Base-by-base conservation (phyloP, 208 protist species). In the Leishmania guyanensis region DNA sequence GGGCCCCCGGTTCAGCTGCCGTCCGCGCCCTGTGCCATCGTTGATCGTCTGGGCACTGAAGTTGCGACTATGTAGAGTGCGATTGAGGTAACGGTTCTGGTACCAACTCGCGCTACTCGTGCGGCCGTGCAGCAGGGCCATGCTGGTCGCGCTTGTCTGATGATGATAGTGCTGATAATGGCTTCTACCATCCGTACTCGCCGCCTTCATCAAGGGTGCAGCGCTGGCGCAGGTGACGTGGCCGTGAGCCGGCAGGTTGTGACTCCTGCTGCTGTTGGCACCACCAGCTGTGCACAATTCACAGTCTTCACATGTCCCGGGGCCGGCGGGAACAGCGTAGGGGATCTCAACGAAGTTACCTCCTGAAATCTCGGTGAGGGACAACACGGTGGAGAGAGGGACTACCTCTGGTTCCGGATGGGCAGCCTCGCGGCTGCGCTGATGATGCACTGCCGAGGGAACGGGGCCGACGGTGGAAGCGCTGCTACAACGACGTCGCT, bases 41-140 rank as follows among this genome's bases (percentile, higher is more conserved):
- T 64, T 60, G 79, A 70, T 46, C 48, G 53, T 17, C 69, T 72
- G 65, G 70, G 82, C 43, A 54, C 81, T 76, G 39, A 78, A 72
- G 69, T 86, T 83, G 58, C 80, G 81, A 66, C 83, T 83, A 46
- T 91, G 86, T 46, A 86, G 86, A 4, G 80, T 82, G 62, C 80
- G 86, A 54, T 80, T 75, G 33, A 86, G 56, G 82, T 87, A 90
- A 4, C 87, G 89, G 66, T 90, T 77, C 54, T 85, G 82, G 62
- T 91, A 93, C 90, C 90, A 95, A 56, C 86, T 84, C 2, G 87
- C 78, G 79, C 92, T 93, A 69, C 90, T 89, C 9, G 86, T 93
- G 70, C 79, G 90, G 26, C 92, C 92, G 76, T 93, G 92, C 75
- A 93, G 65, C 69, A 71, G 48, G 58, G 22, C 22, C 20, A 50